phyloP scores from a whole-genome alignment of 2,329 filamentous ascomycete genomes.

The Colletotrichum lini region DNA sequence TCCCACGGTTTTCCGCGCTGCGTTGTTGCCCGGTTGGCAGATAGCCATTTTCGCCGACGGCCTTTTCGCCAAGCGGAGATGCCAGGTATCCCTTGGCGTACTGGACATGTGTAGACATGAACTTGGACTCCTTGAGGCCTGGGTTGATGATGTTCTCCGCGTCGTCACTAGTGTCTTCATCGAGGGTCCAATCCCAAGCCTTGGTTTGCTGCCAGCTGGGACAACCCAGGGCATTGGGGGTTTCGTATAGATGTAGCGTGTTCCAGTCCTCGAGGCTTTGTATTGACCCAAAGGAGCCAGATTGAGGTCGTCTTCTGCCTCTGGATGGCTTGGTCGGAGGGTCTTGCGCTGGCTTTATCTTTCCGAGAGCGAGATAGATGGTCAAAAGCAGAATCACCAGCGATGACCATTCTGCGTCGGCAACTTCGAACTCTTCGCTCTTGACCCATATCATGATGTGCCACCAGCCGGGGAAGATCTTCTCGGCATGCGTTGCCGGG shows the following conservation, averaged over 20 bases:
- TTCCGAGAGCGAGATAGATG: constrained; percentile 73
- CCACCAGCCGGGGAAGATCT: constrained; percentile 79
- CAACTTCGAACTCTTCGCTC: constrained; percentile 59
- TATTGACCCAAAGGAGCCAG: constrained; percentile 54
- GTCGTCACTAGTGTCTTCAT: constrained; percentile 61
- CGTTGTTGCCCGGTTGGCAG: constrained; percentile 73
- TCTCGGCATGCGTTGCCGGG: constrained; percentile 71
- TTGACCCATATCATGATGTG: constrained; percentile 79
- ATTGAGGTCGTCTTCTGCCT: constrained; percentile 51
- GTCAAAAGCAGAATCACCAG: constrained; percentile 75
- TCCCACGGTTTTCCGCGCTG: constrained; percentile 70
- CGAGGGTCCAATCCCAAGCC: constrained; percentile 81
- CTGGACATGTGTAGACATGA: constrained; percentile 66
- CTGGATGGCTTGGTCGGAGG: constrained; percentile 37
- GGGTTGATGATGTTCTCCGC: constrained; percentile 49
- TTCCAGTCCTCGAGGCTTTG: constrained; percentile 62
- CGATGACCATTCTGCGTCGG: constrained; percentile 78
- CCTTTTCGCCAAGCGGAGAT: constrained; percentile 69
- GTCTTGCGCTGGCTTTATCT: constrained; percentile 50
- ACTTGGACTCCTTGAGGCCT: constrained; percentile 51
- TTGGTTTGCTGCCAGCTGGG: constrained; percentile 72
- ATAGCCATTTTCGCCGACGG: constrained; percentile 70
- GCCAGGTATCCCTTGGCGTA: constrained; percentile 77
- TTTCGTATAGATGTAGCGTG: constrained; percentile 61
- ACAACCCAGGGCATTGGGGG: constrained; percentile 63